Base-by-base conservation (phyloP, 2,329 filamentous ascomycete species). In the Pyrenochaeta sp. region DNA sequence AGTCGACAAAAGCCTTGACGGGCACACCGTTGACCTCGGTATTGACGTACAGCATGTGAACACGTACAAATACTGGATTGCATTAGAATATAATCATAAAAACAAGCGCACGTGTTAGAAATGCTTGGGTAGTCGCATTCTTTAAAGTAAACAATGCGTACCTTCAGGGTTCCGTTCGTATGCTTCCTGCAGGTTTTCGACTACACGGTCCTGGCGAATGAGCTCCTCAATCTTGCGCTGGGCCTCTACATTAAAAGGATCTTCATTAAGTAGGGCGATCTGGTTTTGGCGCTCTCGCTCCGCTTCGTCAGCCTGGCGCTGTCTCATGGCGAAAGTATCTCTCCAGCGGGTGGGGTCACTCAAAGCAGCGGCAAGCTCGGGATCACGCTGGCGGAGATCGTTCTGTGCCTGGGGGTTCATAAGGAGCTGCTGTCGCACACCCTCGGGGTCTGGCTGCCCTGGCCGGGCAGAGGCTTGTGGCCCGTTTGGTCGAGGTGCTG, bases 141-240 rank as follows among this genome's bases (percentile, higher is more conserved):
- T 11, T 11, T n/a, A 37, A 5, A 17, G 10, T 7, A 20, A 7
- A 7, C 35, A 14, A 29, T 35, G 77, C 84, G 67, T 79, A 96
- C 94, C 94, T 85, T 98, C 95, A 0, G 95, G 95, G 69, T 96
- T 97, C 77, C 98, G 89, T 78, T 98, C 94, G 84, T 97, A 94
- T 36, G 95, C 95, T 77, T 93, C 95, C 72, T 98, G 92, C 55
- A 98, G 77, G 71, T 99, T 99, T 78, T 97, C 92, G 76, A 94
- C 92, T 40, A 99, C 94, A 14, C 89, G 85, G 78, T 98, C 91
- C 77, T 97, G 91, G 49, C 95, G 88, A 71, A 99, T 99, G 77
- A 98, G 96, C 78, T 99, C 95, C 72, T 95, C 94, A 58, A 99
- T 99, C 78, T 89, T 91, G 41, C 84, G 84, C 78, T 99, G 95